phyloP scores from a whole-genome alignment of 768 basidiomycete species.

The Tephrocybe sp. region DNA sequence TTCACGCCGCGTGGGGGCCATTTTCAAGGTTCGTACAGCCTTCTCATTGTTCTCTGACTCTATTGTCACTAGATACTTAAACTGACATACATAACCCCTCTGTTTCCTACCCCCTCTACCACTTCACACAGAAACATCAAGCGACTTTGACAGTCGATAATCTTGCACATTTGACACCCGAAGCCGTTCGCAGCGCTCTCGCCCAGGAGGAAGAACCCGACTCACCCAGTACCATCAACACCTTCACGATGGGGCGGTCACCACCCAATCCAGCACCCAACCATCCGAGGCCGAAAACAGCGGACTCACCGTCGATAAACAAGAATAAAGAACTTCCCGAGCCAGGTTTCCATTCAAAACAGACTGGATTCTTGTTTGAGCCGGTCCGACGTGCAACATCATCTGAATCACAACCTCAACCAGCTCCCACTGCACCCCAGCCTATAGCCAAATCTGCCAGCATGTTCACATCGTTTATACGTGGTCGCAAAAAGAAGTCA shows the following conservation, averaged over 20 bases:
- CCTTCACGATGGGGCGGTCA: constrained; percentile 15
- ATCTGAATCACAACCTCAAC: constrained; percentile 29
- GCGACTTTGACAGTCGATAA: constrained; percentile 46
- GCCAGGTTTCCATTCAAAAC: constrained; percentile 6
- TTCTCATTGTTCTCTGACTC: constrained; percentile 21
- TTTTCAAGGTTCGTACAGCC: constrained; percentile 40
- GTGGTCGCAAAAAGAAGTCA: constrained; percentile 38
- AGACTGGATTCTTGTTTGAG: constrained; percentile 19
- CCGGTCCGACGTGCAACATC: constrained; percentile 31
- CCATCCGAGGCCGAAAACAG: constrained; percentile 1
- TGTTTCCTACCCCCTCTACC: constrained; percentile 20
- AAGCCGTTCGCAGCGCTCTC: constrained; percentile 37
- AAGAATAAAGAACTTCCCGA: constrained; percentile 20
- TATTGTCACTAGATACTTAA: constrained; percentile 13
- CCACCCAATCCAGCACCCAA: neutral
- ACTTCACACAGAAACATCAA: constrained; percentile 37
- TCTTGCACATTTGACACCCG: constrained; percentile 41
- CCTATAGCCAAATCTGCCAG: constrained; percentile 28
- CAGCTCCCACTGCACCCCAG: constrained; percentile 18
- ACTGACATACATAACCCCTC: neutral
- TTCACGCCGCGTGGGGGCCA: constrained; percentile 43
- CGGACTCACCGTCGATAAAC: constrained; percentile 9
- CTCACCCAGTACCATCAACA: constrained; percentile 13
- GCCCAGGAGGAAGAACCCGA: constrained; percentile 25
- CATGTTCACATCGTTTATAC: constrained; percentile 35